phyloP scores from a whole-genome alignment of 2,329 filamentous ascomycete genomes.

The Trichoderma simmonsii region DNA sequence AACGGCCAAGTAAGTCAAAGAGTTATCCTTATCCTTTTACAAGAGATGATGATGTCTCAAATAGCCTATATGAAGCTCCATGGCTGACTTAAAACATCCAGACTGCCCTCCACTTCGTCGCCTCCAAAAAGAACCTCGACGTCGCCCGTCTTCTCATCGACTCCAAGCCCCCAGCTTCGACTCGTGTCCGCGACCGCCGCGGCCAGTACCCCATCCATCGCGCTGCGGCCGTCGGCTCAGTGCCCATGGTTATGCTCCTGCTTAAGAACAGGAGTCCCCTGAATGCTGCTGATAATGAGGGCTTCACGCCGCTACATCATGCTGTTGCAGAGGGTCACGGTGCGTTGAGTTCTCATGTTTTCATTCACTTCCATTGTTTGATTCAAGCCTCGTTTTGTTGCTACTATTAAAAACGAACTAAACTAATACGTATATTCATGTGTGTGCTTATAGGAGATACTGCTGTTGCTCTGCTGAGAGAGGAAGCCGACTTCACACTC shows the following conservation, averaged over 20 bases:
- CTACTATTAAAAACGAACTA: background rate
- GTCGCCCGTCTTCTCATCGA: conserved; percentile 73
- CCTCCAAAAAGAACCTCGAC: conserved; percentile 85
- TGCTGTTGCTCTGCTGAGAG: conserved; percentile 76
- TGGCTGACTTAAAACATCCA: conserved; percentile 34
- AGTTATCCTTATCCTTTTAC: too few relatives aligned
- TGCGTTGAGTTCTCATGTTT: conserved; percentile 31
- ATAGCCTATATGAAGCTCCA: background rate
- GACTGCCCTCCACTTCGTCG: conserved; percentile 87
- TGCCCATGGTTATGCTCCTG: conserved; percentile 80
- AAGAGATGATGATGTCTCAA: background rate
- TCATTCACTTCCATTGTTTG: background rate
- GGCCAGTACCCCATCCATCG: conserved; percentile 91
- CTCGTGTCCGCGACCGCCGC: conserved; percentile 76
- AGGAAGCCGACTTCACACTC: conserved; percentile 78
- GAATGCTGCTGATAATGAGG: conserved; percentile 77
- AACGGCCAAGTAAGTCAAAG: conserved; percentile 54
- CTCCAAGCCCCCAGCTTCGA: conserved; percentile 66
- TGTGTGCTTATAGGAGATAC: conserved; percentile 57
- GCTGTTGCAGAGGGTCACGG: conserved; percentile 73
- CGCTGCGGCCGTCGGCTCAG: conserved; percentile 82
- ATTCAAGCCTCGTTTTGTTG: background rate
- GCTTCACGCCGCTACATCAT: conserved; percentile 88
- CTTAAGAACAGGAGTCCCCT: conserved; percentile 75
- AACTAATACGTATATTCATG: background rate